phyloP scores from a whole-genome alignment of 2,329 filamentous ascomycete species.

The Endoconidiophora laricicola region DNA sequence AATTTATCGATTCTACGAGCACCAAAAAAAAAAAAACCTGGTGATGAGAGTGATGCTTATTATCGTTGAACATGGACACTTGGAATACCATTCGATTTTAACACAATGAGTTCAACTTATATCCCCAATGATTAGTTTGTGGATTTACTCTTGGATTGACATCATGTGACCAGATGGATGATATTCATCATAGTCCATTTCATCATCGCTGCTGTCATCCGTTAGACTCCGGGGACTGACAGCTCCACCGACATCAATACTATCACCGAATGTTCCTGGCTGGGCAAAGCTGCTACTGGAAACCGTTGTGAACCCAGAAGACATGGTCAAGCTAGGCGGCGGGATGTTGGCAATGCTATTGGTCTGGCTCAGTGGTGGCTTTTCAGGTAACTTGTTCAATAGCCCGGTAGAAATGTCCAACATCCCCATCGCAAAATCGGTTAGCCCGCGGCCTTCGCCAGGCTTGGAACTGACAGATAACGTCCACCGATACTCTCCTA shows the following conservation, averaged over 20 bases:
- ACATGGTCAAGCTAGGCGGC: conserved; percentile 17
- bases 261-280: neutral
- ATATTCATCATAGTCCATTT: conserved; percentile 30
- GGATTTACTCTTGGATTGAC: conserved; percentile 8
- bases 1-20: too few species aligned
- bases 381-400: conserved; percentile 53
- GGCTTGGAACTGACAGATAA: conserved; percentile 70
- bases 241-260: conserved; percentile 31
- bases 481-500: conserved; percentile 90
- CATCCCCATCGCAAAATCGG: conserved; percentile 61
- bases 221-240: conserved; percentile 35
- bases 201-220: conserved; percentile 38
- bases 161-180: conserved; percentile 6
- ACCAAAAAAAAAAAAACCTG: too few species aligned
- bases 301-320: conserved; percentile 17
- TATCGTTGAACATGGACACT: too few species aligned
- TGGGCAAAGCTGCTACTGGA: conserved; percentile 1
- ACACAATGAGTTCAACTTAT: too few species aligned
- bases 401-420: conserved; percentile 55
- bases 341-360: conserved; percentile 32
- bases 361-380: conserved; percentile 45
- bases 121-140: too few species aligned
- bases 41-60: too few species aligned
- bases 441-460: conserved; percentile 38
- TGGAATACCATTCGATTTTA: too few species aligned